Conservation (phyloP, 306 rosid genomes). For the peach (Prunus persica) region DNA sequence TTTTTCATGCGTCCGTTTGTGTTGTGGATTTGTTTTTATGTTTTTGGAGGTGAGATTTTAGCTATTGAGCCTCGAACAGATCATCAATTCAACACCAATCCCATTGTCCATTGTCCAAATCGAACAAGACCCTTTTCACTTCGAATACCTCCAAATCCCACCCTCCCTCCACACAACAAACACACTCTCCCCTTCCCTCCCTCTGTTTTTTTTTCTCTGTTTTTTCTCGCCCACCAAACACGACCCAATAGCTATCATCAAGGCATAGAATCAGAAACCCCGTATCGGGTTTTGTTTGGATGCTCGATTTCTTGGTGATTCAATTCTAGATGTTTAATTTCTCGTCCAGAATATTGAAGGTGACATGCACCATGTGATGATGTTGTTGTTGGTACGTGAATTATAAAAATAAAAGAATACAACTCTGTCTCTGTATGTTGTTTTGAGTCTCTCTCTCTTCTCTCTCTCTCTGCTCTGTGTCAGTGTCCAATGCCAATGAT, state of each 20-base stretch:
- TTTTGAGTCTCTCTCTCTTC: neutral
- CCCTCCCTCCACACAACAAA: neutral
- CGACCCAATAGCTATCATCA: neutral
- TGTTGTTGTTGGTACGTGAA: constrained; percentile 25
- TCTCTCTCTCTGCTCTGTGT: neutral
- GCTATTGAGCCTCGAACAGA: constrained; percentile 24
- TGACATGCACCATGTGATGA: constrained; percentile 54
- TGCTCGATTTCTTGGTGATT: neutral
- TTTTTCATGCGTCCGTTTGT: constrained; percentile 6
- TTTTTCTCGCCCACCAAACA: constrained; percentile 15
- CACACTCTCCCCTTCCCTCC: neutral
- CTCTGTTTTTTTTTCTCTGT: constrained; percentile 5
- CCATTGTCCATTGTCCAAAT: constrained; percentile 43
- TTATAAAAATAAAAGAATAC: constrained; percentile 11
- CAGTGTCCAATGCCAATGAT: constrained; percentile 23
- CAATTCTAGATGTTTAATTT: neutral
- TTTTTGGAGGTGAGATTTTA: neutral
- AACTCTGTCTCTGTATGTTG: neutral
- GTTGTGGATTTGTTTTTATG: neutral
- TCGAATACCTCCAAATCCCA: constrained; percentile 36
- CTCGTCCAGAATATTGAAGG: neutral
- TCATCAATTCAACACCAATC: constrained; percentile 12
- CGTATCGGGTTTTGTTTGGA: neutral
- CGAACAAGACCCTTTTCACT: constrained; percentile 29
- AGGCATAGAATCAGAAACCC: neutral